These are phyloP conservation scores for Sclerotinia subarctica DNA, from an alignment of 2,329 filamentous ascomycete genomes.

Conservation along the genomic window DNA sequence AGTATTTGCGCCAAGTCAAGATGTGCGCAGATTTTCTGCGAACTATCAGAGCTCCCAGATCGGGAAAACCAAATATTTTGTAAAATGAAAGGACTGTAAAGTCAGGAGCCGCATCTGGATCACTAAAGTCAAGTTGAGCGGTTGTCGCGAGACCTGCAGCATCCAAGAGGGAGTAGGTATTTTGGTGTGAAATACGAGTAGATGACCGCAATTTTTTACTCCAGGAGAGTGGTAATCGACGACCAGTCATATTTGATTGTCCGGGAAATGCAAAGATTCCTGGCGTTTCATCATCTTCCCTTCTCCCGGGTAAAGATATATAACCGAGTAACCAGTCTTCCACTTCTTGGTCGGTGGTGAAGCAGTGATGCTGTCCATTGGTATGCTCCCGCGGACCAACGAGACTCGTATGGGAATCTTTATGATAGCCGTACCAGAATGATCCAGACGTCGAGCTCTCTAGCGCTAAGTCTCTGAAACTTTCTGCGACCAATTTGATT, in stretches of 20 bases:
- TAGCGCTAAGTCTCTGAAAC: conserved; percentile 63
- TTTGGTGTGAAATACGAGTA: conserved; percentile 28
- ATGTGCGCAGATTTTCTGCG: conserved; percentile 63
- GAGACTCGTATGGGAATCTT: conserved; percentile 81
- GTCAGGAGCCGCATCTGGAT: conserved; percentile 64
- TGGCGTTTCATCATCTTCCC: conserved; percentile 27
- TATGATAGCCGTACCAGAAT: conserved; percentile 80
- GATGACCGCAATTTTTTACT: conserved; percentile 46
- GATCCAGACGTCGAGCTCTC: conserved; percentile 57
- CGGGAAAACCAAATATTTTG: conserved; percentile 94
- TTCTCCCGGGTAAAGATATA: conserved; percentile 34
- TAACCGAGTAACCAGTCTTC: conserved; percentile 55
- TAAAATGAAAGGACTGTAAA: conserved; percentile 86
- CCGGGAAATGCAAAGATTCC: conserved; percentile 77
- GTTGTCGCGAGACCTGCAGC: conserved; percentile 79
- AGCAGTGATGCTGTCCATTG: conserved; percentile 55
- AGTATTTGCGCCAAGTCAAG: conserved; percentile 70
- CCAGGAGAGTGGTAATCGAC: conserved; percentile 67
- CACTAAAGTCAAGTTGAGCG: conserved; percentile 66
- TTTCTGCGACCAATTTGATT: conserved; percentile 80
- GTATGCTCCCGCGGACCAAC: conserved; percentile 77
- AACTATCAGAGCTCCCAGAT: conserved; percentile 80
- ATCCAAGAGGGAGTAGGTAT: conserved; percentile 72
- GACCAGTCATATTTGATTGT: conserved; percentile 50
- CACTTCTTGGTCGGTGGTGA: conserved; percentile 60